These are phyloP conservation scores for Dittrichia graveolens DNA, from an alignment of 129 eudicot species.

Conservation along the genomic window DNA sequence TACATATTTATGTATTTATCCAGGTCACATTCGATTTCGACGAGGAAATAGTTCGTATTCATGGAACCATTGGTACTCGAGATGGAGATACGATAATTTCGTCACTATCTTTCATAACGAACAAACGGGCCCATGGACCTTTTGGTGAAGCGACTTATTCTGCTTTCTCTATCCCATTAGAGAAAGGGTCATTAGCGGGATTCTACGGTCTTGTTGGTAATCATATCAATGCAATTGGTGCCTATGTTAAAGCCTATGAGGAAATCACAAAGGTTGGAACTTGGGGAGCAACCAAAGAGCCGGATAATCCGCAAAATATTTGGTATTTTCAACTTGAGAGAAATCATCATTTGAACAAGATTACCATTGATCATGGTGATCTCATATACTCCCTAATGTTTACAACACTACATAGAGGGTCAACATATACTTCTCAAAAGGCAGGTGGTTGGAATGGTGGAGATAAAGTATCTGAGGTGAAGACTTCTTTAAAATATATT, in stretches of 20 bases:
- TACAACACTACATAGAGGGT: constrained; percentile 5
- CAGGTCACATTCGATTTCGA: background rate
- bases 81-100: constrained; percentile 18
- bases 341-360: constrained; percentile 26
- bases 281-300: too few relatives aligned
- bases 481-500: background rate
- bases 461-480: constrained; percentile 3
- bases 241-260: too few relatives aligned
- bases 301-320: too few relatives aligned
- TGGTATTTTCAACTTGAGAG: too few relatives aligned
- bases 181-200: constrained; percentile 16
- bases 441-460: constrained; percentile 17
- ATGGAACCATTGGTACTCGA: background rate
- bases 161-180: too few relatives aligned
- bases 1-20: background rate
- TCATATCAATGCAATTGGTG: constrained; percentile 12
- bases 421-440: background rate
- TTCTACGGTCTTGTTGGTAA: constrained; percentile 8
- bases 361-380: constrained; percentile 16
- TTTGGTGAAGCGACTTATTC: background rate
- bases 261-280: too few relatives aligned
- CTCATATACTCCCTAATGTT: constrained; percentile 25
- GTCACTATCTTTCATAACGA: constrained; percentile 5
- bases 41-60: constrained; percentile 2
- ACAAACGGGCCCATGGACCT: constrained; percentile 22